Evolutionary conservation across 495 filamentous ascomycete genomes (phyloP).

Genomic region (Bryoglossum gracile): DNA sequence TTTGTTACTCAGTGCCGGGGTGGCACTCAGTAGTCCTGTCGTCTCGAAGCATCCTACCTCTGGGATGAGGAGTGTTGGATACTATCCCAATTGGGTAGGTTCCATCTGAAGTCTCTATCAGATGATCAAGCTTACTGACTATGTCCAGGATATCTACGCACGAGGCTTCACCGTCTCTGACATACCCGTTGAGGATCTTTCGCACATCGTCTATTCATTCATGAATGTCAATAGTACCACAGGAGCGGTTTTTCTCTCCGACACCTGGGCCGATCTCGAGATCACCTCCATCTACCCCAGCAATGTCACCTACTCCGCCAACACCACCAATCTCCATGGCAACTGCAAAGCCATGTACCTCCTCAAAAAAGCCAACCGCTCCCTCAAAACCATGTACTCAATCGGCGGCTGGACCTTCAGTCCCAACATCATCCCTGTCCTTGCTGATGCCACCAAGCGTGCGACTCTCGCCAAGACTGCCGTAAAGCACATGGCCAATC

Average conservation of each 20-base stretch:
- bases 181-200: conserved; percentile 78
- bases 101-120: too few species aligned
- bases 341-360: conserved; percentile 89
- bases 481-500: conserved; percentile 59
- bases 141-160: conserved; percentile 69
- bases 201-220: conserved; percentile 75
- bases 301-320: conserved; percentile 63
- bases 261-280: conserved; percentile 75
- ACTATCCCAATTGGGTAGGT: conserved; percentile 14
- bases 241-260: conserved; percentile 64
- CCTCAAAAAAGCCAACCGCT: conserved; percentile 77
- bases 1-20: conserved; percentile 22
- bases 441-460: conserved; percentile 50
- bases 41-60: background rate
- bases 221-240: conserved; percentile 55
- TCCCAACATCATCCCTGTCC: conserved; percentile 67
- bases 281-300: conserved; percentile 80
- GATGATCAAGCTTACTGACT: background rate
- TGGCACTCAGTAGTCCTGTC: background rate
- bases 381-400: conserved; percentile 81
- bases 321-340: conserved; percentile 71
- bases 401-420: conserved; percentile 96
- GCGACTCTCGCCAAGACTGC: conserved; percentile 58
- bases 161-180: conserved; percentile 79
- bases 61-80: conserved; percentile 3